Conservation (phyloP, 2,329 filamentous ascomycete species). For the Arthrobotrys conoides region DNA sequence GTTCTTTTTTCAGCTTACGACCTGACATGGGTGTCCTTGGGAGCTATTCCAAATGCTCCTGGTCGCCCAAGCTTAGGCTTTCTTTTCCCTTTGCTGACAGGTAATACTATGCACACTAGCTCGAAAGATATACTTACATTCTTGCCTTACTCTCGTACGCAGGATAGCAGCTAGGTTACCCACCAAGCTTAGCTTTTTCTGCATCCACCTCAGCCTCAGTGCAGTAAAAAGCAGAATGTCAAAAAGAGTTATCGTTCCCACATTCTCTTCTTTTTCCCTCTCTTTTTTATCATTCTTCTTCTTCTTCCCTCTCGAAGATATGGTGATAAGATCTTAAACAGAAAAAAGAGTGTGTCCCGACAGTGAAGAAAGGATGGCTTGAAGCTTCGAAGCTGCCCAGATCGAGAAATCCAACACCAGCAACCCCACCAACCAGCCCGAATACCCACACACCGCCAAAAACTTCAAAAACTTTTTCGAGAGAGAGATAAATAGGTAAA, state of each 20-base stretch:
- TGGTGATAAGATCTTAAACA: slow-evolving; percentile 16
- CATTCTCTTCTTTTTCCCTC: slow-evolving; percentile 18
- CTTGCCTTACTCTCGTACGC: neutral
- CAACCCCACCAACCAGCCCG: slow-evolving; percentile 8
- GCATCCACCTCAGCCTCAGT: slow-evolving; percentile 41
- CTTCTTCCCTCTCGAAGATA: slow-evolving; percentile 1
- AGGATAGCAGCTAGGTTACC: neutral
- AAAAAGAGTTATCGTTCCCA: slow-evolving; percentile 30
- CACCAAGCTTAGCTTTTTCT: slow-evolving; percentile 24
- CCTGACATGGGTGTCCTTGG: slow-evolving; percentile 22
- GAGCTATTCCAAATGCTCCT: slow-evolving; percentile 54
- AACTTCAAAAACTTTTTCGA: neutral
- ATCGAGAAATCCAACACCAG: slow-evolving; percentile 31
- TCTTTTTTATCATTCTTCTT: slow-evolving; percentile 11
- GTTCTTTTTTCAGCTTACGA: slow-evolving; percentile 48
- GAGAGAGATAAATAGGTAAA: slow-evolving; percentile 11
- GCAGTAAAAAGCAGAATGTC: neutral
- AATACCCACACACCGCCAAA: slow-evolving; percentile 6
- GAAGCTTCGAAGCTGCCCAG: slow-evolving; percentile 19
- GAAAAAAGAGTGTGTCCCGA: neutral
- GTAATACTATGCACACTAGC: slow-evolving; percentile 16
- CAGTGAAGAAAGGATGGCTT: slow-evolving; percentile 31
- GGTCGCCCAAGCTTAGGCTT: slow-evolving; percentile 6
- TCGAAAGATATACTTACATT: neutral
- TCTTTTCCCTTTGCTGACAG: slow-evolving; percentile 33